These are phyloP conservation scores for Fusarium austroafricanum DNA, from an alignment of 2,329 filamentous ascomycete species.

Conservation along the genomic window DNA sequence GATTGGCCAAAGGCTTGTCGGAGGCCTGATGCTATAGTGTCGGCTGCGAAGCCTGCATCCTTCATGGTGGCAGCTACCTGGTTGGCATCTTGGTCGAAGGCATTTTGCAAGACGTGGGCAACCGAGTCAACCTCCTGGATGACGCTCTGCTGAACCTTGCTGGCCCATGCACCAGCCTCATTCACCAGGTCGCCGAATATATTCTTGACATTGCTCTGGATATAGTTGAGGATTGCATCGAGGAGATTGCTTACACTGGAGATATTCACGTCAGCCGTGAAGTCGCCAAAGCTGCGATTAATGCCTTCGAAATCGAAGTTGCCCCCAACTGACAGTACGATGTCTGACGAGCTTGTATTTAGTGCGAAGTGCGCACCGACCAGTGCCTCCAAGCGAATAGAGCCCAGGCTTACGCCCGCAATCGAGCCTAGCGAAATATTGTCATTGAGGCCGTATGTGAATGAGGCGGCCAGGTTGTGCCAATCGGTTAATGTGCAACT, in stretches of 20 bases:
- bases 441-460: neutral
- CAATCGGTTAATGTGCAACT: neutral
- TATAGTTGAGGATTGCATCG: neutral
- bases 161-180: neutral
- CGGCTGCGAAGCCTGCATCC: neutral
- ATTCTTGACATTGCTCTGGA: neutral
- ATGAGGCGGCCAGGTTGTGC: neutral
- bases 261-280: neutral
- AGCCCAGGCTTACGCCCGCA: neutral
- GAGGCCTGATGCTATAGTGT: neutral
- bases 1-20: too few relatives aligned
- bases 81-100: neutral
- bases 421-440: neutral
- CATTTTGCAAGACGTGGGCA: neutral
- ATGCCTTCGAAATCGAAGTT: neutral
- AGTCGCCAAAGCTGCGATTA: neutral
- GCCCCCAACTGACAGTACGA: neutral
- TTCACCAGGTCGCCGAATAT: neutral
- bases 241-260: neutral
- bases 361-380: neutral
- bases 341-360: neutral
- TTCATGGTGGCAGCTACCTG: slow-evolving; percentile 1
- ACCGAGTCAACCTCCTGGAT: neutral
- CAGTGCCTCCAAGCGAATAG: neutral
- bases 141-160: neutral